phyloP scores from a whole-genome alignment of 768 basidiomycete genomes.

The Amanita molliuscula region DNA sequence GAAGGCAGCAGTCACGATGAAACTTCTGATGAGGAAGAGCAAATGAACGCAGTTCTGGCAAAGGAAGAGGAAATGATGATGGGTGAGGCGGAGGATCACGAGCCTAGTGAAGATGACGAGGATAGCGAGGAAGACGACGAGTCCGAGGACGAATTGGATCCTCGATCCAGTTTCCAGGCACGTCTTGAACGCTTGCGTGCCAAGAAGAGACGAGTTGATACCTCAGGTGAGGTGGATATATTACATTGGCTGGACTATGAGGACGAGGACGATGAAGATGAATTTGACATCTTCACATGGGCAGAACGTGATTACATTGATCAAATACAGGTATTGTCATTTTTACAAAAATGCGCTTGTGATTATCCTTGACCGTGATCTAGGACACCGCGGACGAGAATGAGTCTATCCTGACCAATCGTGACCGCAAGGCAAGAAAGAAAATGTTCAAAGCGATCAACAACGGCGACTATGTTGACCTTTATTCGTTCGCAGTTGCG shows the following conservation, averaged over 20 bases:
- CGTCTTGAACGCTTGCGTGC: conserved; percentile 30
- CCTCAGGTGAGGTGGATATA: conserved; percentile 15
- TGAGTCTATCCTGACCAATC: conserved; percentile 32
- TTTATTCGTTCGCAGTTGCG: conserved; percentile 31
- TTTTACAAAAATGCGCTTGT: background rate
- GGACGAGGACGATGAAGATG: conserved; percentile 18
- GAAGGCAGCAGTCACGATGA: conserved; percentile 23
- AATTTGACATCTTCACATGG: conserved; percentile 17
- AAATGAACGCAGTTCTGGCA: conserved; percentile 16
- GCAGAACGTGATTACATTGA: conserved; percentile 43
- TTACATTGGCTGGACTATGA: conserved; percentile 23
- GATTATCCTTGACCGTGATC: background rate
- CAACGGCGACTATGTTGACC: conserved; percentile 41
- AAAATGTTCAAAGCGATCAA: conserved; percentile 48
- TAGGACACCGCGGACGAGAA: conserved; percentile 58
- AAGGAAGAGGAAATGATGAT: conserved; percentile 28
- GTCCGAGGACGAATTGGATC: conserved; percentile 26
- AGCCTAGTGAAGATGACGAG: conserved; percentile 18
- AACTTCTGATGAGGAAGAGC: conserved; percentile 18
- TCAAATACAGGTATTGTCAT: conserved; percentile 38
- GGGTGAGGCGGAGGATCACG: conserved; percentile 33
- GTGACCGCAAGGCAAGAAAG: conserved; percentile 40
- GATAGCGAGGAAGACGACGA: conserved; percentile 26
- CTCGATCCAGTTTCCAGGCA: conserved; percentile 34
- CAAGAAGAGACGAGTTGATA: conserved; percentile 17